A percentile compares a stretch with the other conserved stretches of the same genome.
Evolutionary conservation across 2,329 filamentous ascomycete species (phyloP).

Genomic region (Colletotrichum karsti): DNA sequence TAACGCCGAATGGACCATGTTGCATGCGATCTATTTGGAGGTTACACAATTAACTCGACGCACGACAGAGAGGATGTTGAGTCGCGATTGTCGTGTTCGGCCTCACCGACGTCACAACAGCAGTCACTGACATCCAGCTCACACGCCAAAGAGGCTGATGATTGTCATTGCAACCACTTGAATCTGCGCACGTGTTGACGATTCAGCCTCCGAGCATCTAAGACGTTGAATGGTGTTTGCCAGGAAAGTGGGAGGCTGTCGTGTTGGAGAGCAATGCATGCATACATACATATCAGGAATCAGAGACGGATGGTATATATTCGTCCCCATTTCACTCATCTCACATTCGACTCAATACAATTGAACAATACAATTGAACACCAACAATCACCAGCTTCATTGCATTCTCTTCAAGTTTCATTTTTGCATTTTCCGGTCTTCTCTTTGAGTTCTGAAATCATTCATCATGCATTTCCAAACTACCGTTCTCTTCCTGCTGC

Average conservation of each 20-base stretch:
- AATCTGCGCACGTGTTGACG: too few relatives aligned
- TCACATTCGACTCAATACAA: too few relatives aligned
- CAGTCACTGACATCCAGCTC: background rate
- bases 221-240: too few relatives aligned
- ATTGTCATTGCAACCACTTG: too few relatives aligned
- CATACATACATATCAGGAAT: too few relatives aligned
- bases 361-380: too few relatives aligned
- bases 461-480: background rate
- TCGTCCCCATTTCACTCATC: too few relatives aligned
- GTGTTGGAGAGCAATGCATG: too few relatives aligned
- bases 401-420: background rate
- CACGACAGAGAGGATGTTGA: background rate
- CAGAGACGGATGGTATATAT: too few relatives aligned
- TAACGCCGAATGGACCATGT: background rate
- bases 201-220: too few relatives aligned
- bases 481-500: background rate
- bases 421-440: background rate
- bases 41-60: background rate
- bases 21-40: background rate
- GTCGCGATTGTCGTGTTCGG: background rate
- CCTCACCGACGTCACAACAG: background rate
- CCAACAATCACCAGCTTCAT: background rate
- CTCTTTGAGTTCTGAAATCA: background rate
- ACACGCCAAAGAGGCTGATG: background rate
- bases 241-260: too few relatives aligned